Base-by-base conservation (phyloP, 345 rosid species). In the Melastoma malabathricum region DNA sequence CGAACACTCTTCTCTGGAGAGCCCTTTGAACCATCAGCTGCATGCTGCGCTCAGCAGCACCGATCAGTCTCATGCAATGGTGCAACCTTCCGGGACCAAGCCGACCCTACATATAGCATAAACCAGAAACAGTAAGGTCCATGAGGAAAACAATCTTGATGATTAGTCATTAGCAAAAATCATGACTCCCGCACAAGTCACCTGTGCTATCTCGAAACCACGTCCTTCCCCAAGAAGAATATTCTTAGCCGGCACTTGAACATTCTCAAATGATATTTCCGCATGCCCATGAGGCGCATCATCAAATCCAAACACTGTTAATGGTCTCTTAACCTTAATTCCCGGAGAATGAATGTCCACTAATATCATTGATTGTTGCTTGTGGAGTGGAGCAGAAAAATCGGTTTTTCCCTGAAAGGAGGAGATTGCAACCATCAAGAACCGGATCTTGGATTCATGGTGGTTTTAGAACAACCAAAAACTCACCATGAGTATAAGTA, bases 231-330 rank as follows among this genome's bases (percentile, higher is more conserved):
- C 98, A 17, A 92, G 66, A 57, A 92, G 79, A 52, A 92, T 87
- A 61, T 92, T 87, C 66, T 65, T 77, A 18, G 93, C 83, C 3
- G 96, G 93, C 48, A 92, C 96, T 49, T 59, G 15, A 23, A 87
- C 96, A 62, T 80, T 84, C 51, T 82, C 67, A 58, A 92, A 92
- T 46, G 64, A 69, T 50, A 92, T 62, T 64, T 92, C 98, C 47
- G 98, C 96, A 57, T 92, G 98, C 44, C 98, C 98, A 64, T 87
- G 98, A 71, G 98, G 98, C 1, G 98, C 98, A 67, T 87, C 98
- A 57, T 92, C 96, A 50, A 84, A 92, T 44, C 96, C 98, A 61
- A 84, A 84, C 56, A 92, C 96, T 51, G 64, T 57, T 48, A 92
- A 89, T 18, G 98, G 90, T 65, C 98, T 77, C 75, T 75, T 77